Evolutionary conservation across 768 basidiomycete genomes (phyloP).

Genomic region (Lactarius akahatsu): DNA sequence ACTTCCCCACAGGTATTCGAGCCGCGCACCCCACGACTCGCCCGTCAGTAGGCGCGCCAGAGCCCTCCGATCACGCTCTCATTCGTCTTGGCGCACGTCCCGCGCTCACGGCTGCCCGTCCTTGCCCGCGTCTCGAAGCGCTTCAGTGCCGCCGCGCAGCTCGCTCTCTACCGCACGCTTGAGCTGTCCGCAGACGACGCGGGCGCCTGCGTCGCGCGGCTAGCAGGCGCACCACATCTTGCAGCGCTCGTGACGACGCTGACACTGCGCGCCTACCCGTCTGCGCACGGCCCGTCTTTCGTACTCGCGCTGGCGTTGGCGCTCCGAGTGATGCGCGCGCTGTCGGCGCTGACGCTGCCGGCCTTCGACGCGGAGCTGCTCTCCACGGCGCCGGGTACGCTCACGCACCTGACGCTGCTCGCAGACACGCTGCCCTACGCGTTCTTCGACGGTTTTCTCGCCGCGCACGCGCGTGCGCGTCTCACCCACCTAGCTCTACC

Average conservation of each 20-base stretch:
- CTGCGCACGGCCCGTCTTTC: conserved; percentile 25
- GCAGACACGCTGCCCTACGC: conserved; percentile 31
- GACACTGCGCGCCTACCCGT: conserved; percentile 17
- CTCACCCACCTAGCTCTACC: conserved; percentile 25
- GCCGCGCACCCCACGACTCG: conserved; percentile 7
- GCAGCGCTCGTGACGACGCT: conserved; percentile 34
- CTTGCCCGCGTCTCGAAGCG: conserved; percentile 33
- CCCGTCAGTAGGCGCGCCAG: conserved; percentile 12
- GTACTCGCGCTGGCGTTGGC: conserved; percentile 34
- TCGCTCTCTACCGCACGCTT: conserved; percentile 32
- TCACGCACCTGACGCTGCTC: conserved; percentile 32
- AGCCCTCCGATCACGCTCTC: conserved; percentile 22
- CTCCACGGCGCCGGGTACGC: conserved; percentile 30
- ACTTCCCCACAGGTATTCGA: neutral
- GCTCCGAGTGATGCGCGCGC: conserved; percentile 36
- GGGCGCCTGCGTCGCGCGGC: conserved; percentile 32
- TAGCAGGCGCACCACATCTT: conserved; percentile 32
- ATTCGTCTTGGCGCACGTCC: conserved; percentile 28
- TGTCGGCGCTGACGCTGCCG: conserved; percentile 33
- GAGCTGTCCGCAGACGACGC: conserved; percentile 25
- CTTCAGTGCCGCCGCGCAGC: conserved; percentile 31
- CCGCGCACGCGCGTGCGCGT: conserved; percentile 29
- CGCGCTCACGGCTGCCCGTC: conserved; percentile 29
- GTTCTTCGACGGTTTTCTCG: conserved; percentile 33
- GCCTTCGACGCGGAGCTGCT: conserved; percentile 33